phyloP scores from a whole-genome alignment of 148 eudicot genomes.

The Chenopodium berlandieri region DNA sequence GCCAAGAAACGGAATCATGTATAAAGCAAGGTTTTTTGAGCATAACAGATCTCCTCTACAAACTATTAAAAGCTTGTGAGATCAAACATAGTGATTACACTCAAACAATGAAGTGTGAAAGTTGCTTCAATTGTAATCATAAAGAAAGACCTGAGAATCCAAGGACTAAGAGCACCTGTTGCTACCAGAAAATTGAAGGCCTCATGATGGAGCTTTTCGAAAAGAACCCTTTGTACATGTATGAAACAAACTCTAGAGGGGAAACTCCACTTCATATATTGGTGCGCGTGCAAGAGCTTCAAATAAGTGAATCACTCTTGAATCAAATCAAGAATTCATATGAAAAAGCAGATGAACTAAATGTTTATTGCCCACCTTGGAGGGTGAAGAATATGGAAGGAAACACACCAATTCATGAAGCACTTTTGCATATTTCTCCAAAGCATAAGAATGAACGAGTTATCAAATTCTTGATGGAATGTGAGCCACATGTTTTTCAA shows the following conservation, averaged over 20 bases:
- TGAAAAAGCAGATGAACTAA: not conserved
- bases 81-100: too few species aligned
- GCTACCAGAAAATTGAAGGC: not conserved
- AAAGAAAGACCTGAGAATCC: too few species aligned
- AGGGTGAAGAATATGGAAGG: slow-evolving; percentile 24
- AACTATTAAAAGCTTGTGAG: not conserved
- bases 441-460: not conserved
- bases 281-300: not conserved
- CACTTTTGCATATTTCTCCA: slow-evolving; percentile 1
- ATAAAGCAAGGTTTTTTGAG: not conserved
- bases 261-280: slow-evolving; percentile 23
- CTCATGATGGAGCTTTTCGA: not conserved
- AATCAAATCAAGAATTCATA: not conserved
- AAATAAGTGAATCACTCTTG: slow-evolving; percentile 7
- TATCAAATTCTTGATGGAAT: not conserved
- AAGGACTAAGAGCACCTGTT: not conserved
- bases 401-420: slow-evolving; percentile 21
- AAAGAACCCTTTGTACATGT: slow-evolving; percentile 6
- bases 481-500: not conserved
- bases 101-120: too few species aligned
- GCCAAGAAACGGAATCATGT: not conserved
- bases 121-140: too few species aligned
- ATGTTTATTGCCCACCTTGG: slow-evolving; percentile 21
- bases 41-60: not conserved
- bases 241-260: slow-evolving; percentile 6